Conservation (phyloP, 2,329 filamentous ascomycete species). For the Colletotrichum spaethianum region DNA sequence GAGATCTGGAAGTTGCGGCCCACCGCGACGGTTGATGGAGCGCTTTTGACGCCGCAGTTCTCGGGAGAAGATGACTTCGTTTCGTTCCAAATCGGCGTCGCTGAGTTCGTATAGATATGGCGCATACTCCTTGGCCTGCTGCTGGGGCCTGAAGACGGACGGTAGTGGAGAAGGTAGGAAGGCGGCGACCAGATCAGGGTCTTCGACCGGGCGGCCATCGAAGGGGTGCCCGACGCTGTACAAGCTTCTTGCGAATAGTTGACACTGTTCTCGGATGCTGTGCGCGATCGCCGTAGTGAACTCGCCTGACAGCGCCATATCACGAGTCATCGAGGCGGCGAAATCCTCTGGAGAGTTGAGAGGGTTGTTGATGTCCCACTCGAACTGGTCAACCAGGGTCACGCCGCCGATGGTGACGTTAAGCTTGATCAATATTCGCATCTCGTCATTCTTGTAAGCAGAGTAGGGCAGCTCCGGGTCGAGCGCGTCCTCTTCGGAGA, state of each 20-base stretch:
- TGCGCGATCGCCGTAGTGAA: constrained; percentile 98
- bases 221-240: constrained; percentile 96
- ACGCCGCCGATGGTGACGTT: constrained; percentile 98
- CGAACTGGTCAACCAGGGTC: constrained; percentile 95
- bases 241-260: constrained; percentile 93
- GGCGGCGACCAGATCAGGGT: constrained; percentile 87
- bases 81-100: constrained; percentile 89
- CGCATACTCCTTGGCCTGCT: constrained; percentile 93
- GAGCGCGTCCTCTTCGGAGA: constrained; percentile 89
- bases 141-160: constrained; percentile 88
- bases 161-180: constrained; percentile 89
- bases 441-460: constrained; percentile 98
- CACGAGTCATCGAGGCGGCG: constrained; percentile 87
- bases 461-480: constrained; percentile 92
- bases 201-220: constrained; percentile 92
- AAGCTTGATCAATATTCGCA: constrained; percentile 95
- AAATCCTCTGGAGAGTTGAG: constrained; percentile 96
- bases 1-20: constrained; percentile 93
- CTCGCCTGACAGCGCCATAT: constrained; percentile 92
- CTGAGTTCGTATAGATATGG: constrained; percentile 95
- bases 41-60: constrained; percentile 96
- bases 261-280: constrained; percentile 95
- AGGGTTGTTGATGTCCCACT: constrained; percentile 98
- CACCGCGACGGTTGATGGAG: constrained; percentile 92
- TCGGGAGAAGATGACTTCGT: constrained; percentile 92